Conservation (phyloP, 2,329 filamentous ascomycete species). For the Lachnellula arida region DNA sequence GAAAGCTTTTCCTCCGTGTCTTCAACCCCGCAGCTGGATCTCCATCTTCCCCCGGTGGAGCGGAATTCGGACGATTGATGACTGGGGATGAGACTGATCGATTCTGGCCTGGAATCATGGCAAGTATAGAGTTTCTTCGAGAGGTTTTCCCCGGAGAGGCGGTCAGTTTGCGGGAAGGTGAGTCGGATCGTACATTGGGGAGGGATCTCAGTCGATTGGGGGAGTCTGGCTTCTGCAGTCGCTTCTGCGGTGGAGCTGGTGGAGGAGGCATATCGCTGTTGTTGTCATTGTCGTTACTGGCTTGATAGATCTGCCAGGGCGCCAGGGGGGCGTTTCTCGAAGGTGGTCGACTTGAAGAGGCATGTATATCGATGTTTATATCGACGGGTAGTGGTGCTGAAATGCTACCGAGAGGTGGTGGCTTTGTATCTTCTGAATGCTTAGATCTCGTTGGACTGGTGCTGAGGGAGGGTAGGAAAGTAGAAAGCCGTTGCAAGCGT, state of each 20-base stretch:
- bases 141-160: not conserved
- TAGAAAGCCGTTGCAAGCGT: slow-evolving; percentile 12
- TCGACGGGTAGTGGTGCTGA: not conserved
- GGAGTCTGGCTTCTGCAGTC: slow-evolving; percentile 6
- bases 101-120: not conserved
- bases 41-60: slow-evolving; percentile 10
- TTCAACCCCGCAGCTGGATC: not conserved
- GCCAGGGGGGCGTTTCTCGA: not conserved
- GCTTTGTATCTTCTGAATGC: slow-evolving; percentile 1
- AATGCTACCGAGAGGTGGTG: not conserved
- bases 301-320: not conserved
- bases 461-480: slow-evolving; percentile 11
- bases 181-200: not conserved
- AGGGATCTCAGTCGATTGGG: slow-evolving; percentile 1
- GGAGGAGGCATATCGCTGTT: too few species aligned
- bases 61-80: slow-evolving; percentile 1
- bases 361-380: not conserved
- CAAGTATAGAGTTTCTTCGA: not conserved
- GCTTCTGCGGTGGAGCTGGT: not conserved
- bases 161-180: not conserved
- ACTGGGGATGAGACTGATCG: slow-evolving; percentile 14
- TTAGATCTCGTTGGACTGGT: slow-evolving; percentile 14
- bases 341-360: not conserved
- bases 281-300: not conserved
- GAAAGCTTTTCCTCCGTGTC: slow-evolving; percentile 20